Conservation (phyloP, 73 alveolate genomes). For the Loxodes magnus region DNA sequence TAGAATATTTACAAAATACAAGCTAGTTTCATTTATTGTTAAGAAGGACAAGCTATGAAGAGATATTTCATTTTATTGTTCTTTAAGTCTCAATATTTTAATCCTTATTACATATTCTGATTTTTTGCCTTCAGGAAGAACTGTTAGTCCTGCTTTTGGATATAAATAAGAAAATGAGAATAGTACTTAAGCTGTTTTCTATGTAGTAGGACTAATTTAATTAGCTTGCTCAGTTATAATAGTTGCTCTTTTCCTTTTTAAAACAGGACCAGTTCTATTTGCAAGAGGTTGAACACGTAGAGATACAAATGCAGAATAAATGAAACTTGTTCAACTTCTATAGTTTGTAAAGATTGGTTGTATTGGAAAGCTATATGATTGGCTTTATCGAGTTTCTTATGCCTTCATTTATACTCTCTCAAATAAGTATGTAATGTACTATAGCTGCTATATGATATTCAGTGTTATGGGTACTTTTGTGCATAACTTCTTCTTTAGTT, state of each 20-base stretch:
- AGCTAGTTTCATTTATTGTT: constrained; percentile 26
- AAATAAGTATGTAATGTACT: constrained; percentile 47
- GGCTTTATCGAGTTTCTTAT: constrained; percentile 15
- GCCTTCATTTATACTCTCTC: constrained; percentile 24
- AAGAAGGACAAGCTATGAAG: constrained; percentile 40
- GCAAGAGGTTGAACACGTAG: constrained; percentile 27
- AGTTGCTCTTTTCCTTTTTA: constrained; percentile 38
- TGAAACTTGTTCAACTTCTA: neutral
- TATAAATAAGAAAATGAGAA: constrained; percentile 6
- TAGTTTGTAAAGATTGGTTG: neutral
- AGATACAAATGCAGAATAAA: neutral
- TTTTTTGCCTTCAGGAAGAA: neutral
- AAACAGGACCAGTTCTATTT: constrained; percentile 33
- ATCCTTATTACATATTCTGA: constrained; percentile 12
- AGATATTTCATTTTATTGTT: constrained; percentile 23
- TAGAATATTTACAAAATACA: constrained; percentile 18
- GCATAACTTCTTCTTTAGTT: constrained; percentile 59
- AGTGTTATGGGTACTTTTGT: constrained; percentile 43
- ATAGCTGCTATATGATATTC: constrained; percentile 48
- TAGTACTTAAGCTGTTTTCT: neutral
- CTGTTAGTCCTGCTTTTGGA: neutral
- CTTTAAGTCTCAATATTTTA: constrained; percentile 8
- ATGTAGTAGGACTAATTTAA: constrained; percentile 3
- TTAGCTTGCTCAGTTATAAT: constrained; percentile 32
- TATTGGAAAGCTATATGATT: constrained; percentile 1